These are phyloP conservation scores for Metroxylon sagu DNA, from an alignment of 176 grass and related monocot genomes.

Conservation along the genomic window DNA sequence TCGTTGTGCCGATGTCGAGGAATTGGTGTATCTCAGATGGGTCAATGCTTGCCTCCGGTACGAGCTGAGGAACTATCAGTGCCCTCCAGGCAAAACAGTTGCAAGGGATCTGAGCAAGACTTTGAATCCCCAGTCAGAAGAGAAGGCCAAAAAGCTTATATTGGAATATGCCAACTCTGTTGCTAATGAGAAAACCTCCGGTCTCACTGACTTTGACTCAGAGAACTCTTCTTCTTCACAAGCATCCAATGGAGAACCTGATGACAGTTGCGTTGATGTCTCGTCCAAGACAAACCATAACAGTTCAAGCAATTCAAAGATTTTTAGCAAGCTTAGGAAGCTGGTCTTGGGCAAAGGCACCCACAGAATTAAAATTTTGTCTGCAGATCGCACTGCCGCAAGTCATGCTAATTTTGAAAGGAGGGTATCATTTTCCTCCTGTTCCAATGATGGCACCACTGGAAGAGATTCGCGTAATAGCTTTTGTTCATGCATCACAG, in stretches of 20 bases:
- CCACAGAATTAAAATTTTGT: conserved; percentile 3
- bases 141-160: conserved; percentile 91
- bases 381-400: conserved; percentile 3
- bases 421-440: conserved; percentile 43
- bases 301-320: conserved; percentile 40
- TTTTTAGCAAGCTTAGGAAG: conserved; percentile 72
- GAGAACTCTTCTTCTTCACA: conserved; percentile 53
- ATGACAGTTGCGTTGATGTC: conserved; percentile 31
- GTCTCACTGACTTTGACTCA: conserved; percentile 52
- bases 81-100: conserved; percentile 39
- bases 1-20: conserved; percentile 78
- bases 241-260: conserved; percentile 47
- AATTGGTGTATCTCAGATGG: conserved; percentile 97
- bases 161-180: conserved; percentile 62
- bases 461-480: conserved; percentile 51
- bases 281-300: conserved; percentile 26
- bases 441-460: conserved; percentile 46
- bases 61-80: conserved; percentile 64
- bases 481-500: conserved; percentile 48
- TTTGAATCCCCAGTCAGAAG: conserved; percentile 66
- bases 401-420: conserved; percentile 25
- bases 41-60: conserved; percentile 93
- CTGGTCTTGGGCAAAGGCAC: conserved; percentile 65
- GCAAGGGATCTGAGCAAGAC: conserved; percentile 77
- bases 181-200: conserved; percentile 33